phyloP scores from a whole-genome alignment of 2,329 filamentous ascomycete genomes.

The Pseudonectria foliicola region DNA sequence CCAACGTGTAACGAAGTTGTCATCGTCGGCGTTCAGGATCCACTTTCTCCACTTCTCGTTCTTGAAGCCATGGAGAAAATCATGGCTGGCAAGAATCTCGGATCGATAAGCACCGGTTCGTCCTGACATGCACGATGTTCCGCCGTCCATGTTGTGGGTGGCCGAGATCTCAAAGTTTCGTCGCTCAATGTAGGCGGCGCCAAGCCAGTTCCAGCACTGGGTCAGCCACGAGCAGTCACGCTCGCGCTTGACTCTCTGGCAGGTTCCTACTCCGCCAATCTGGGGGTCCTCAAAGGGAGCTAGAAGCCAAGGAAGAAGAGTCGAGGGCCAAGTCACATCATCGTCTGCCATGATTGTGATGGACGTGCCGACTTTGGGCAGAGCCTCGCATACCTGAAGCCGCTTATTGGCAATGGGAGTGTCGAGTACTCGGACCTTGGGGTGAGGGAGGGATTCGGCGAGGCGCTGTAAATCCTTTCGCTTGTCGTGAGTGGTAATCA shows the following conservation, averaged over 20 bases:
- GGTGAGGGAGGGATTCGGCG: constrained; percentile 50
- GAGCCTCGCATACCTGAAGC: constrained; percentile 83
- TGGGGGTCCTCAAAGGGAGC: constrained; percentile 80
- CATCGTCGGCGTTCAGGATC: constrained; percentile 91
- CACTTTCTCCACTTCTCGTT: constrained; percentile 85
- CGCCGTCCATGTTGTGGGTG: constrained; percentile 89
- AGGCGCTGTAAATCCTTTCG: constrained; percentile 60
- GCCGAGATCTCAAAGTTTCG: constrained; percentile 96
- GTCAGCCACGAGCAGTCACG: constrained; percentile 51
- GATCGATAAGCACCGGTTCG: constrained; percentile 89
- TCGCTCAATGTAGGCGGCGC: constrained; percentile 84
- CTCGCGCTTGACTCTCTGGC: constrained; percentile 73
- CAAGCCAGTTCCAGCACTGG: constrained; percentile 79
- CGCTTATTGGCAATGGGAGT: constrained; percentile 90
- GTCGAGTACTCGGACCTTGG: constrained; percentile 65
- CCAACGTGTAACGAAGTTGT: constrained; percentile 98
- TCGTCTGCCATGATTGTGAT: constrained; percentile 94
- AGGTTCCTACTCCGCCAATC: constrained; percentile 88
- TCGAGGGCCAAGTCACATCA: constrained; percentile 86
- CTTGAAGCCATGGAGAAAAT: constrained; percentile 83
- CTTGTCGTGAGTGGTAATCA: constrained; percentile 83
- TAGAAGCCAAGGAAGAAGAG: constrained; percentile 82
- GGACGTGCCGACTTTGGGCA: constrained; percentile 73
- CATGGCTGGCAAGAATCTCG: constrained; percentile 75
- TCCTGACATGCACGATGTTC: constrained; percentile 93